These are phyloP conservation scores for Kodamaea kakaduensis DNA, from an alignment of 805 yeast genomes.

Conservation along the genomic window DNA sequence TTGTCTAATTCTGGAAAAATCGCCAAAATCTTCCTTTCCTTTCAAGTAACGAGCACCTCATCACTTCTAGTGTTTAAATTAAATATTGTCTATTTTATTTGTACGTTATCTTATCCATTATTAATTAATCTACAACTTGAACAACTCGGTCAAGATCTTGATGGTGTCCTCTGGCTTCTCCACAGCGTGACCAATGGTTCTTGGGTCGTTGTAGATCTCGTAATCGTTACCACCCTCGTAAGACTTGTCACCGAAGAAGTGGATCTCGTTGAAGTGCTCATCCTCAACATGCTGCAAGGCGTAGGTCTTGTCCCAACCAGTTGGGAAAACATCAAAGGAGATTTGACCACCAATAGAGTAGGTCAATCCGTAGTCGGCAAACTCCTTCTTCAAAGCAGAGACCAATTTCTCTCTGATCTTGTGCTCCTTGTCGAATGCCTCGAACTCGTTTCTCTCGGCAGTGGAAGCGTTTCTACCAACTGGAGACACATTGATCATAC, in stretches of 20 bases:
- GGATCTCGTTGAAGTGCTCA: slow-evolving; percentile 83
- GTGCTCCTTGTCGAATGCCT: slow-evolving; percentile 74
- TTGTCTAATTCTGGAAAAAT: too few species aligned
- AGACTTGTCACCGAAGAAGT: slow-evolving; percentile 98
- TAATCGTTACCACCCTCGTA: slow-evolving; percentile 98
- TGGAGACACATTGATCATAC: slow-evolving; percentile 98
- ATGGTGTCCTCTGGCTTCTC: slow-evolving; percentile 85
- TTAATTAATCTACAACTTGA: slow-evolving; percentile 57
- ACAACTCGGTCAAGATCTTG: slow-evolving; percentile 77
- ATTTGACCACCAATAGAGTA: slow-evolving; percentile 99
- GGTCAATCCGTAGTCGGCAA: slow-evolving; percentile 81
- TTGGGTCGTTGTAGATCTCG: slow-evolving; percentile 86
- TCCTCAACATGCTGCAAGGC: slow-evolving; percentile 86
- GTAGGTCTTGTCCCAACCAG: slow-evolving; percentile 99
- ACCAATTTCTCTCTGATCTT: slow-evolving; percentile 84
- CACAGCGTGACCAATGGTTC: slow-evolving; percentile 97
- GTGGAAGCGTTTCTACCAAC: slow-evolving; percentile 97
- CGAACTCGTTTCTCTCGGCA: slow-evolving; percentile 89
- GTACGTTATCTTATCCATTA: too few species aligned
- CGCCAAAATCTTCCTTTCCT: too few species aligned
- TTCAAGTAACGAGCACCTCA: too few species aligned
- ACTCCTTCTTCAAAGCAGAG: slow-evolving; percentile 73
- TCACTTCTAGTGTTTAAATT: too few species aligned
- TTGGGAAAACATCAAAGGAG: slow-evolving; percentile 98
- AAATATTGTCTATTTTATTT: too few species aligned